Percentiles rank a stretch among this genome's conserved stretches.
Evolutionary conservation across 23 red algal genomes (phyloP).

Genomic region (Agarophyton chilense): DNA sequence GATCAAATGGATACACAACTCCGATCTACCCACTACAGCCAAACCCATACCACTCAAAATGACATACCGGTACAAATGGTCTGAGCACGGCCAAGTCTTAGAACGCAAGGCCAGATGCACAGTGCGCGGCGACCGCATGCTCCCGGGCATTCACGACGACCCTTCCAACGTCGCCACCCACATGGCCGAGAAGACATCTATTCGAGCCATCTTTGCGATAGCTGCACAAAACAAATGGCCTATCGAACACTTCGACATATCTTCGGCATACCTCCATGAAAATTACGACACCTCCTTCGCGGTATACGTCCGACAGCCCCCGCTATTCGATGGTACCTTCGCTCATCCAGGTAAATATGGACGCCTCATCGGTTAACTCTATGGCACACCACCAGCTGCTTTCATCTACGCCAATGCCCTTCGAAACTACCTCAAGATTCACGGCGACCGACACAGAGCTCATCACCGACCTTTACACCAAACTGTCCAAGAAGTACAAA

Average conservation of each 20-base stretch:
- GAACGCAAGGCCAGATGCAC: slow-evolving; percentile 20
- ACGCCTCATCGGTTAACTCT: too few species aligned
- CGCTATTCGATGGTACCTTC: not conserved
- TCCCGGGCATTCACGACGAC: slow-evolving; percentile 6
- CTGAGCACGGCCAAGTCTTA: not conserved
- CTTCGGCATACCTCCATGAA: slow-evolving; percentile 10
- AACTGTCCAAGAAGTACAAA: too few species aligned
- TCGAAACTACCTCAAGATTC: too few species aligned
- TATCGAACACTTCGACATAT: slow-evolving; percentile 12
- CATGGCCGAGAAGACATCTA: not conserved
- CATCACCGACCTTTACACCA: too few species aligned
- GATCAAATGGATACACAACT: too few species aligned
- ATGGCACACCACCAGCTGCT: too few species aligned
- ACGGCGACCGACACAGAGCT: too few species aligned
- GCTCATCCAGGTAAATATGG: too few species aligned
- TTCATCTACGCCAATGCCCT: too few species aligned
- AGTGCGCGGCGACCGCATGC: slow-evolving; percentile 6
- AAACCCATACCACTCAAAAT: too few species aligned
- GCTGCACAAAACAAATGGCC: not conserved
- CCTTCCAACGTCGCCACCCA: not conserved
- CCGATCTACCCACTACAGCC: too few species aligned
- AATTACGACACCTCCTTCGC: not conserved
- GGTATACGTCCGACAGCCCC: not conserved
- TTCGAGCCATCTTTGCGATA: not conserved
- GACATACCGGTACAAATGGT: not conserved